Conservation (phyloP, 805 yeast species). For the Candida endomychidarum region DNA sequence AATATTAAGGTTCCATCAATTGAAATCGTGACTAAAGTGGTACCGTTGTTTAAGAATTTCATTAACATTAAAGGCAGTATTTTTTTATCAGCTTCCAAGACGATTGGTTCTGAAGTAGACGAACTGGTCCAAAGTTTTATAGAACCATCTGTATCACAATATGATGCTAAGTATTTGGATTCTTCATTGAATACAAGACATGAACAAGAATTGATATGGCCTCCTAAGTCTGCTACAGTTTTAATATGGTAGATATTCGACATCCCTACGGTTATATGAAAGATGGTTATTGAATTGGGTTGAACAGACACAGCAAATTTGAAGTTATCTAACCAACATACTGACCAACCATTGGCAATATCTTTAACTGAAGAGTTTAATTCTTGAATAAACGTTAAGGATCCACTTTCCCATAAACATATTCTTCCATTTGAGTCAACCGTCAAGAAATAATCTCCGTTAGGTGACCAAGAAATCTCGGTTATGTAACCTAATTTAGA, state of each 20-base stretch:
- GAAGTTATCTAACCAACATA: conserved; percentile 70
- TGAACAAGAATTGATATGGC: conserved; percentile 65
- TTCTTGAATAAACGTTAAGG: conserved; percentile 34
- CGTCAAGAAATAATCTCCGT: conserved; percentile 55
- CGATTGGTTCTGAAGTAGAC: conserved; percentile 43
- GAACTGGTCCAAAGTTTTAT: conserved; percentile 76
- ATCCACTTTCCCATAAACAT: conserved; percentile 63
- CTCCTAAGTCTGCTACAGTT: conserved; percentile 41
- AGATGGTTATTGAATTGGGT: conserved; percentile 54
- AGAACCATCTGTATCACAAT: conserved; percentile 68
- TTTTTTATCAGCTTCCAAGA: conserved; percentile 23
- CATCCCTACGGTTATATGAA: conserved; percentile 31
- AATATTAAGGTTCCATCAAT: conserved; percentile 69
- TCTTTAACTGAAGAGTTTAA: conserved; percentile 14
- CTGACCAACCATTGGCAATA: conserved; percentile 39
- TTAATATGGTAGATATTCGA: conserved; percentile 5
- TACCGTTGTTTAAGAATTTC: conserved; percentile 47
- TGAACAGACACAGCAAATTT: conserved; percentile 72
- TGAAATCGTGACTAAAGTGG: conserved; percentile 46
- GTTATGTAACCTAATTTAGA: conserved; percentile 43
- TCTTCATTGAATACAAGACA: conserved; percentile 52
- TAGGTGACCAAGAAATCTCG: conserved; percentile 58
- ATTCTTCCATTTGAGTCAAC: conserved; percentile 47
- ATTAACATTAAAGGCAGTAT: conserved; percentile 55
- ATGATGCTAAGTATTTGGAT: conserved; percentile 61